A percentile compares a stretch with the other conserved stretches of the same genome.
These are phyloP conservation scores for Botryobasidium botryosum DNA, from an alignment of 768 basidiomycete genomes.

Conservation along the genomic window DNA sequence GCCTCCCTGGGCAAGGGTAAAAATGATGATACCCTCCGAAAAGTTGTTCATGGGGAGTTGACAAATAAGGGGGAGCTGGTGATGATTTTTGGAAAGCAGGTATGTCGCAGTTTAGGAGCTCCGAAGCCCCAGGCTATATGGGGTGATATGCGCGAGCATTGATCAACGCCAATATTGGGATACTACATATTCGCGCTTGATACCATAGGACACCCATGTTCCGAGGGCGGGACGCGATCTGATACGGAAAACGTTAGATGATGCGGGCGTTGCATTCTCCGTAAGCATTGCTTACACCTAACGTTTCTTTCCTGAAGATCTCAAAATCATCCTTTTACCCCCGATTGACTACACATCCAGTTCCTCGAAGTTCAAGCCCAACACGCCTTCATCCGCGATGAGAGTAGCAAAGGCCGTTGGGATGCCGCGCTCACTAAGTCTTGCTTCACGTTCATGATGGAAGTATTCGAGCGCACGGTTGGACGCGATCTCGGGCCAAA, in stretches of 20 bases:
- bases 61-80: not conserved
- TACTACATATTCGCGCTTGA: not conserved
- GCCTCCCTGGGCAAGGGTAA: constrained; percentile 75
- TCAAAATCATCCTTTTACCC: constrained; percentile 5
- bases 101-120: too few species aligned
- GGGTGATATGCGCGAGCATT: constrained; percentile 12
- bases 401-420: constrained; percentile 85
- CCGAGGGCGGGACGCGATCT: constrained; percentile 73
- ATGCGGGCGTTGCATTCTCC: constrained; percentile 51
- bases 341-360: constrained; percentile 23
- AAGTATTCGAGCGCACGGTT: constrained; percentile 80
- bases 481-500: constrained; percentile 70
- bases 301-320: not conserved
- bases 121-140: too few species aligned
- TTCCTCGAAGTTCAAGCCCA: constrained; percentile 95
- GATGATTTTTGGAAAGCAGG: constrained; percentile 96
- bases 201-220: constrained; percentile 71
- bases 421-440: constrained; percentile 79
- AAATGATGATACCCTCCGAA: constrained; percentile 58
- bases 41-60: constrained; percentile 50
- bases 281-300: constrained; percentile 28
- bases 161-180: not conserved
- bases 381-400: constrained; percentile 91
- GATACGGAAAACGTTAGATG: constrained; percentile 69
- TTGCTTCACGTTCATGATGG: constrained; percentile 75